These are phyloP conservation scores for Hemisphaericaspora xylofermentans DNA, from an alignment of 1,139 yeast species.

Conservation along the genomic window DNA sequence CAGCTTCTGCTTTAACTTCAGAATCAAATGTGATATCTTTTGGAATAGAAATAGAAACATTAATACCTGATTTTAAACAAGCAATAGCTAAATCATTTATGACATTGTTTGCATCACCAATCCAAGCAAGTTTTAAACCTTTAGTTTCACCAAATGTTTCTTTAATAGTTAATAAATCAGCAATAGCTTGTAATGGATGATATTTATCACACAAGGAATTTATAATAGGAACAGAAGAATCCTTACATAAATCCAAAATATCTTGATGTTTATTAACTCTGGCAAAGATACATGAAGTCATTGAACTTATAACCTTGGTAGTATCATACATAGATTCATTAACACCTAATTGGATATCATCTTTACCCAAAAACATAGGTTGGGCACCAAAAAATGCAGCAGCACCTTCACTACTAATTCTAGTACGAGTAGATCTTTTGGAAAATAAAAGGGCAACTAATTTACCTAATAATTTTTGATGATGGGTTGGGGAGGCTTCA, in stretches of 20 bases:
- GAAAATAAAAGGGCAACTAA: constrained; percentile 80
- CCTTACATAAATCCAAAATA: constrained; percentile 69
- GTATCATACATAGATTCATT: constrained; percentile 90
- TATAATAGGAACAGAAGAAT: constrained; percentile 85
- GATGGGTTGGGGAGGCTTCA: constrained; percentile 45
- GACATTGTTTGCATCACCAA: constrained; percentile 95
- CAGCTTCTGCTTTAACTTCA: constrained; percentile 57
- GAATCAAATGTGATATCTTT: constrained; percentile 61
- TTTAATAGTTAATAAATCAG: constrained; percentile 83
- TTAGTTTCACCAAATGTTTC: constrained; percentile 63
- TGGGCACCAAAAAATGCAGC: constrained; percentile 91
- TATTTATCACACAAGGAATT: constrained; percentile 89
- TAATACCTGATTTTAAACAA: constrained; percentile 79
- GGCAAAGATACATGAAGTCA: constrained; percentile 96
- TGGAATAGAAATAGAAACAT: constrained; percentile 84
- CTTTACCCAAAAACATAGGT: constrained; percentile 94
- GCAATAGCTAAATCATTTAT: constrained; percentile 94
- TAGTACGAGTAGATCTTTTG: constrained; percentile 91
- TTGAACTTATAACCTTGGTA: constrained; percentile 83
- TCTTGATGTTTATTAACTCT: constrained; percentile 86
- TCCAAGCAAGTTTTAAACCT: constrained; percentile 86
- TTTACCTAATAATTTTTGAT: constrained; percentile 69
- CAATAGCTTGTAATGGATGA: constrained; percentile 94
- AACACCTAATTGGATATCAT: constrained; percentile 93
- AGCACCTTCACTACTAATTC: constrained; percentile 94